Conservation (phyloP, 73 alveolate species). For the Breviolum minutum region DNA sequence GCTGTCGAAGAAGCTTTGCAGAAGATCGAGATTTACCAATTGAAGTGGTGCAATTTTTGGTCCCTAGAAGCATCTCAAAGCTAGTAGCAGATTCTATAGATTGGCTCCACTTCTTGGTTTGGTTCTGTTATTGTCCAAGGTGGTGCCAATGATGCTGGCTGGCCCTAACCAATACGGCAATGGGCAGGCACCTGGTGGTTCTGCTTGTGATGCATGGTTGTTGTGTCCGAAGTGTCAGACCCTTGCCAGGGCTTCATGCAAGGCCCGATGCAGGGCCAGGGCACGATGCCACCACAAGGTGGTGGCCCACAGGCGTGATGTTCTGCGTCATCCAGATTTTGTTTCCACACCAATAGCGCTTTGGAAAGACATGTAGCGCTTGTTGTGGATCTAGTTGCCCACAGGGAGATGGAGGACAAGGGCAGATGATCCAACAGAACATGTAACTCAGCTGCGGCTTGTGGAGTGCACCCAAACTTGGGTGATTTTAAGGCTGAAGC, state of each 20-base stretch:
- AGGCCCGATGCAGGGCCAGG: constrained; percentile 56
- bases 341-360: not conserved
- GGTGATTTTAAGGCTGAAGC: no score
- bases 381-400: no score
- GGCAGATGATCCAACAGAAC: constrained; percentile 81
- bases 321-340: not conserved
- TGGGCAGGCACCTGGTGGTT: constrained; percentile 39
- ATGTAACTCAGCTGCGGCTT: constrained; percentile 12
- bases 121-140: not conserved
- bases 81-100: no score
- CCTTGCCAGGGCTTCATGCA: constrained; percentile 28
- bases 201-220: not conserved
- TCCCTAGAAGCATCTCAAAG: no score
- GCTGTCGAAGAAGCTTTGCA: no score
- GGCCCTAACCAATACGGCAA: constrained; percentile 81
- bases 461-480: no score
- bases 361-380: not conserved
- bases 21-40: no score
- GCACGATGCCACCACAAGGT: constrained; percentile 68
- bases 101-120: not conserved
- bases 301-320: constrained; percentile 35
- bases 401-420: constrained; percentile 89
- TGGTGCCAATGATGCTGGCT: constrained; percentile 84
- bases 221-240: not conserved
- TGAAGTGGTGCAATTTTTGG: no score